Base-by-base conservation (phyloP, 2,329 filamentous ascomycete species). In the Aspergillus aculeatinus region DNA sequence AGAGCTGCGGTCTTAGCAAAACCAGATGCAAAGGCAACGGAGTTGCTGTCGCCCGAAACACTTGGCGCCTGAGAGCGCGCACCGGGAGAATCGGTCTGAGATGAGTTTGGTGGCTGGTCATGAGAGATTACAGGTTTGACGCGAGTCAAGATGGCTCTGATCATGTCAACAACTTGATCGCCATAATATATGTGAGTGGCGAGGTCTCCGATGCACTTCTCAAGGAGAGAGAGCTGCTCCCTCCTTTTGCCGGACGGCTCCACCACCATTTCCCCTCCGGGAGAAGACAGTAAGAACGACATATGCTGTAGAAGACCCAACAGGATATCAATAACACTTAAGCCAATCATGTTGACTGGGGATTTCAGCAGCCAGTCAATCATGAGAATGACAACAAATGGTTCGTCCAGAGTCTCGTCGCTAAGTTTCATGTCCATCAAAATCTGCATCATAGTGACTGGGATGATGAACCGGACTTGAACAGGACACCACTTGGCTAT, bases 141-240 rank as follows among this genome's bases (percentile, higher is more conserved):
- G 21, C 92, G 88, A 31, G 85, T 79, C 16, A 98, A 79, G 49
- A 98, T 88, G 0, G 91, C 87, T 21, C 87, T 85, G 55, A 97
- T 87, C 92, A 98, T 97, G 75, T 99, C 95, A 1, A 90, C 88
- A 58, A 98, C 91, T 75, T 99, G 95, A 68, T 98, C 94, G 1
- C 91, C 91, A 73, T 99, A 99, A 79, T 99, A 99, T 33, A 97
- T 88, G 71, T 99, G 95, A 0, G 91, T 96, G 2, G 93, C 92
- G 29, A 99, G 81, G 72, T 93, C 87, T n/a, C 92, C 92, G 62
- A 97, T 92, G 76, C 91, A 96, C 66, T 85, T 83, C 72, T 95
- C 89, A 16, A 98, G 83, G 33, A 88, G 85, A 35, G 81, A 76
- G 29, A 96, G 79, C 16, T 97, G 81, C 65, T 88, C 83, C 63